Evolutionary conservation across 805 yeast genomes (phyloP).

Genomic region (Danielia oregonensis): DNA sequence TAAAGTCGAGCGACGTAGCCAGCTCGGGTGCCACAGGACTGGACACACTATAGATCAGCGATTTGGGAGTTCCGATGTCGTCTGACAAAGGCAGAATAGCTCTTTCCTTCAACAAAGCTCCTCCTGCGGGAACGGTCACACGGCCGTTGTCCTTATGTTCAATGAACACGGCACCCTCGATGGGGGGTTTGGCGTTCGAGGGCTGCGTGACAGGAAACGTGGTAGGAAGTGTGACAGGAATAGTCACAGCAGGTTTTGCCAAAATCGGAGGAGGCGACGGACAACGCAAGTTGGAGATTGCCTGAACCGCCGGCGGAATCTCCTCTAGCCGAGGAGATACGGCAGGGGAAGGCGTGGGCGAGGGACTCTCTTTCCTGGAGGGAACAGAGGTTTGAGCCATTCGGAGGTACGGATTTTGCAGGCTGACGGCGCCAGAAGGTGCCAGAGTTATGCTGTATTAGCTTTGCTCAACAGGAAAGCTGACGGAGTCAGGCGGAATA

Average conservation of each 20-base stretch:
- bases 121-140: conserved; percentile 44
- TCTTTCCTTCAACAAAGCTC: conserved; percentile 35
- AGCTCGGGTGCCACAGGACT: background rate
- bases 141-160: conserved; percentile 9
- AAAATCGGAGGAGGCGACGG: conserved; percentile 75
- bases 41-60: background rate
- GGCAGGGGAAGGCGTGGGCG: background rate
- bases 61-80: background rate
- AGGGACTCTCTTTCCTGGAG: background rate
- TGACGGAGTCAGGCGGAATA: too few relatives aligned
- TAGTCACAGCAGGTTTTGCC: conserved; percentile 19
- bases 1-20: conserved; percentile 19
- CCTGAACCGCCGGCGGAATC: conserved; percentile 50
- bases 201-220: conserved; percentile 2
- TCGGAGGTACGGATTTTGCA: background rate
- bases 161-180: conserved; percentile 5
- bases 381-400: background rate
- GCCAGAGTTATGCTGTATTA: too few relatives aligned
- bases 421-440: too few relatives aligned
- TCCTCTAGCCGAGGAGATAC: conserved; percentile 7
- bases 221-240: background rate
- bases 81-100: background rate
- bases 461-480: too few relatives aligned
- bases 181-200: conserved; percentile 3
- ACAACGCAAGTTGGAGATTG: conserved; percentile 56